These are phyloP conservation scores for Lycium barbarum DNA, from an alignment of 257 asterid species.

Conservation along the genomic window DNA sequence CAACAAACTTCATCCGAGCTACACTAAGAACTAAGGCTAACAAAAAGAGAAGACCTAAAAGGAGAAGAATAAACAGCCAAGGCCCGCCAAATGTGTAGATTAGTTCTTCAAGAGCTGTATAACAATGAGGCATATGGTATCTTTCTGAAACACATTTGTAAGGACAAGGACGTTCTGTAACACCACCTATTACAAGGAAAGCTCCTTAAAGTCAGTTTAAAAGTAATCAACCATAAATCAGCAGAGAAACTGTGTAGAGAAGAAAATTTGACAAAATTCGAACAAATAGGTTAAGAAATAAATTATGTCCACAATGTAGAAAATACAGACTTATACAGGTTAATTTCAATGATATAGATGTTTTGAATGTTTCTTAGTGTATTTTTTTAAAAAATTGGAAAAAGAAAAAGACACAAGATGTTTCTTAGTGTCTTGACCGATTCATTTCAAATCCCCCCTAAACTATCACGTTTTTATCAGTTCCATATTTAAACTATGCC, in stretches of 20 bases:
- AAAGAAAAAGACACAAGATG: neutral
- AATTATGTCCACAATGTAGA: neutral
- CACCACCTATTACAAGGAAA: conserved; percentile 74
- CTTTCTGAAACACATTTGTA: conserved; percentile 86
- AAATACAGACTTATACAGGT: neutral
- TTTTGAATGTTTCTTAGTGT: neutral
- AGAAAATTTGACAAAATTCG: neutral
- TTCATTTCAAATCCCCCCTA: neutral
- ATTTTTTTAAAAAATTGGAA: too few species aligned
- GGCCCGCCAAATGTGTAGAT: conserved; percentile 99
- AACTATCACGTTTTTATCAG: too few species aligned
- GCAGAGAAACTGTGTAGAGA: neutral
- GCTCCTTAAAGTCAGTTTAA: conserved; percentile 16
- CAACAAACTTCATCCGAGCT: conserved; percentile 95
- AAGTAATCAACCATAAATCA: neutral
- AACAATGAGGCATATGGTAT: conserved; percentile 97
- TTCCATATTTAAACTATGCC: too few species aligned
- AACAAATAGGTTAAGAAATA: neutral
- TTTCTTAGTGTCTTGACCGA: neutral
- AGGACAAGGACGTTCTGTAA: conserved; percentile 92
- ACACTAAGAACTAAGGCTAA: conserved; percentile 96
- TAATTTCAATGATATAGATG: neutral
- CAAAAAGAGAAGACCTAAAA: conserved; percentile 82
- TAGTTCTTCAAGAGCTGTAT: conserved; percentile 96
- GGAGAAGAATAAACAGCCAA: conserved; percentile 95